Evolutionary conservation across 768 basidiomycete species (phyloP).

Genomic region (Mycena latifolia): DNA sequence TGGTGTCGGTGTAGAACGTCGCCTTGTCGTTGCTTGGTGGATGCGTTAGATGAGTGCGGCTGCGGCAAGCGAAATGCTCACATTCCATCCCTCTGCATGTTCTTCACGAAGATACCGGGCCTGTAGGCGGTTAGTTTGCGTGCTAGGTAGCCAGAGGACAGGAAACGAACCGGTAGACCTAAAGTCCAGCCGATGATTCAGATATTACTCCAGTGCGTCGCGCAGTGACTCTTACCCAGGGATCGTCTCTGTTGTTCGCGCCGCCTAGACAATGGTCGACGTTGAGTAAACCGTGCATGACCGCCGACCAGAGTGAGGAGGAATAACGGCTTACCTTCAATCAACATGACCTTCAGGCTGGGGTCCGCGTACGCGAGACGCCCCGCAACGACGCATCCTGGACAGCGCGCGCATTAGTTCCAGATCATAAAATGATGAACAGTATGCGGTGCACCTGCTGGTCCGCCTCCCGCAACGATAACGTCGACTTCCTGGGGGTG

Average conservation of each 20-base stretch:
- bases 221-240: slow-evolving; percentile 57
- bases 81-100: slow-evolving; percentile 80
- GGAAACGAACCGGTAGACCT: slow-evolving; percentile 61
- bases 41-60: background rate
- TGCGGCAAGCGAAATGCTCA: slow-evolving; percentile 45
- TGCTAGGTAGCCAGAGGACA: background rate
- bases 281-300: background rate
- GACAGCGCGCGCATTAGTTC: slow-evolving; percentile 2
- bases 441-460: slow-evolving; percentile 57
- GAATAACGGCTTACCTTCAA: slow-evolving; percentile 63
- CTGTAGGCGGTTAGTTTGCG: slow-evolving; percentile 40
- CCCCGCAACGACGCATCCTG: slow-evolving; percentile 77
- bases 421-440: no score
- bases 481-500: slow-evolving; percentile 82
- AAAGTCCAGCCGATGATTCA: background rate
- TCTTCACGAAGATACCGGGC: slow-evolving; percentile 76
- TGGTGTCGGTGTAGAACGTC: slow-evolving; percentile 76
- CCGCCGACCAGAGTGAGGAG: no score
- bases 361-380: slow-evolving; percentile 80
- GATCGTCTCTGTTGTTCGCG: slow-evolving; percentile 79
- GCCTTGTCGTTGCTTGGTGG: slow-evolving; percentile 74
- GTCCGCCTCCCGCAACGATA: slow-evolving; percentile 78
- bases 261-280: slow-evolving; percentile 58
- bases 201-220: background rate
- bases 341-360: slow-evolving; percentile 80